phyloP scores from a whole-genome alignment of 2,329 filamentous ascomycete species.

The Arachnomyces sp. region DNA sequence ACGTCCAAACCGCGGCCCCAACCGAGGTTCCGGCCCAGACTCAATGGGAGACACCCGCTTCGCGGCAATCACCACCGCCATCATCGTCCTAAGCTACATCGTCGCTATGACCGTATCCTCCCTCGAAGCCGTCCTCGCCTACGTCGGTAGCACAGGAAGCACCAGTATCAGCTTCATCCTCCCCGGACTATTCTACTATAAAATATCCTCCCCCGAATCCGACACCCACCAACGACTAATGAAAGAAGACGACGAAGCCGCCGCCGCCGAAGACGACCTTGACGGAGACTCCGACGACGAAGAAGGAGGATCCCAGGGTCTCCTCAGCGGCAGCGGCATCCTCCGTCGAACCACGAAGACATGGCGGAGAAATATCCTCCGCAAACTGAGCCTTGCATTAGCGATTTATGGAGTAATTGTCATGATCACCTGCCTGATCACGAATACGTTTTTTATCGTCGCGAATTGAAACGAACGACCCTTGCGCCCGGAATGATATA shows the following conservation, averaged over 20 bases:
- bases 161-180: slow-evolving; percentile 97
- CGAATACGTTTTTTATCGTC: slow-evolving; percentile 72
- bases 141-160: slow-evolving; percentile 87
- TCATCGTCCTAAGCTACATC: slow-evolving; percentile 76
- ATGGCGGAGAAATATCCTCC: slow-evolving; percentile 56
- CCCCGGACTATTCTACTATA: slow-evolving; percentile 95
- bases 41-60: slow-evolving; percentile 82
- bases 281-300: slow-evolving; percentile 25
- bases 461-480: slow-evolving; percentile 42
- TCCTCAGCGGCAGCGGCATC: slow-evolving; percentile 49
- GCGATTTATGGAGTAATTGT: slow-evolving; percentile 77
- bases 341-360: slow-evolving; percentile 54
- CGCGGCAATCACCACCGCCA: slow-evolving; percentile 75
- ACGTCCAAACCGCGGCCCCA: slow-evolving; percentile 20
- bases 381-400: slow-evolving; percentile 65
- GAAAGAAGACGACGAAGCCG: slow-evolving; percentile 78
- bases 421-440: slow-evolving; percentile 79
- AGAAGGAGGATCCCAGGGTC: slow-evolving; percentile 20
- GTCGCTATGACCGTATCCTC: slow-evolving; percentile 86
- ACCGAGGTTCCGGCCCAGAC: slow-evolving; percentile 43
- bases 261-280: slow-evolving; percentile 45
- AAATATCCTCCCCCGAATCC: slow-evolving; percentile 86
- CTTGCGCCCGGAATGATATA: too few relatives aligned
- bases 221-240: slow-evolving; percentile 74
- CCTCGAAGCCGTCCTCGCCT: slow-evolving; percentile 83